These are phyloP conservation scores for Fomitiporia mediterranea DNA, from an alignment of 1,284 basidiomycete species.

Conservation along the genomic window DNA sequence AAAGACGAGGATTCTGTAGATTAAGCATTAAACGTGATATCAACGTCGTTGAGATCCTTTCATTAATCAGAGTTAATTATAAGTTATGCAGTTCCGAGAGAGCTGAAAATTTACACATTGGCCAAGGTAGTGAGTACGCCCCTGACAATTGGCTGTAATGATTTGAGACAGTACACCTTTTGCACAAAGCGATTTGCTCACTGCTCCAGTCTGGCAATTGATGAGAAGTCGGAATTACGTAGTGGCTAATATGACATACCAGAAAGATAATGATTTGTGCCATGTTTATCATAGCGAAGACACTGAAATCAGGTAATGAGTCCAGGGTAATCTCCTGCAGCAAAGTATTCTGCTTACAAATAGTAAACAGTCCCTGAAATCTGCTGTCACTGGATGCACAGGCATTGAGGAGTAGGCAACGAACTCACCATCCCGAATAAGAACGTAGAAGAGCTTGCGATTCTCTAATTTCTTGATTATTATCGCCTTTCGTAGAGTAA, in stretches of 20 bases:
- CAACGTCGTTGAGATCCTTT: slow-evolving; percentile 15
- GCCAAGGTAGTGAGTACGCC: neutral
- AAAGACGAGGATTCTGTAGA: slow-evolving; percentile 13
- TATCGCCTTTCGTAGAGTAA: slow-evolving; percentile 40
- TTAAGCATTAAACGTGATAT: slow-evolving; percentile 20
- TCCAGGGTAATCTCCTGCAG: neutral
- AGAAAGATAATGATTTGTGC: neutral
- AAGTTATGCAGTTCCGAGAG: neutral
- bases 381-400: neutral
- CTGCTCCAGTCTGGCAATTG: neutral
- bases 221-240: neutral
- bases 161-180: no score
- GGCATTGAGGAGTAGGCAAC: neutral
- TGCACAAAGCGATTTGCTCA: neutral
- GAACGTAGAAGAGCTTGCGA: slow-evolving; percentile 5
- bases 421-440: slow-evolving; percentile 16
- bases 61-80: neutral
- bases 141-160: neutral
- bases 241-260: neutral
- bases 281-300: neutral
- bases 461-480: slow-evolving; percentile 12
- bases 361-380: slow-evolving; percentile 17
- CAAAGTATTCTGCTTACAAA: slow-evolving; percentile 2
- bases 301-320: neutral
- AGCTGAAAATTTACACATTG: neutral